Evolutionary conservation across 225 moss, liverwort and hornwort species (phyloP).

Genomic region (Straminergon stramineum): DNA sequence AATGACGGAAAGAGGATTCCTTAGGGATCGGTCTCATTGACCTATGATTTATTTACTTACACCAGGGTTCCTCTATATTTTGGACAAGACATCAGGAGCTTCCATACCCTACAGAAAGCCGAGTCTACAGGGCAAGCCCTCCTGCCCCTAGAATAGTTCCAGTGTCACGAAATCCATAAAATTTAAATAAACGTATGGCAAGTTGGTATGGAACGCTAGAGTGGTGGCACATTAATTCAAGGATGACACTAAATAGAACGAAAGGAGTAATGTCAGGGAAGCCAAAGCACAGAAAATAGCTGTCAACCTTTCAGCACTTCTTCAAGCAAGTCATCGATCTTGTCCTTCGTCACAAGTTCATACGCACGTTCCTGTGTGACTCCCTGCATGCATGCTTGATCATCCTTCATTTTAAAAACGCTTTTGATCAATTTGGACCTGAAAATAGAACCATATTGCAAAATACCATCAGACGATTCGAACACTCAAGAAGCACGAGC

Average conservation of each 20-base stretch:
- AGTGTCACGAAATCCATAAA: not conserved
- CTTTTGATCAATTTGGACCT: slow-evolving; percentile 77
- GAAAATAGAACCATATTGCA: not conserved
- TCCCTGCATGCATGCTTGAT: slow-evolving; percentile 65
- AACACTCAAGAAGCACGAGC: not conserved
- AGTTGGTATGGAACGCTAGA: not conserved
- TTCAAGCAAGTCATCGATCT: slow-evolving; percentile 76
- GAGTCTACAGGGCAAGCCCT: not conserved
- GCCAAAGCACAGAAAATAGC: not conserved
- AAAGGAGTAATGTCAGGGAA: not conserved
- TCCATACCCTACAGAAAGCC: not conserved
- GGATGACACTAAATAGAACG: not conserved
- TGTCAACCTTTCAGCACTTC: slow-evolving; percentile 71
- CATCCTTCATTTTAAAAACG: slow-evolving; percentile 63
- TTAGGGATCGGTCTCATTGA: not conserved
- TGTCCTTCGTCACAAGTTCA: slow-evolving; percentile 66
- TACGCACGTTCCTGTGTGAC: slow-evolving; percentile 72
- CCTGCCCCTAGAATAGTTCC: not conserved
- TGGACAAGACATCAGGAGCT: not conserved
- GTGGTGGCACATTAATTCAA: not conserved
- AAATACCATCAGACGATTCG: not conserved
- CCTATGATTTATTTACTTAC: not conserved
- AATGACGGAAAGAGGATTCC: not conserved
- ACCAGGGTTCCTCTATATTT: not conserved
- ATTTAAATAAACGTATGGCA: not conserved